Evolutionary conservation across 192 early-diverging fungal species (phyloP), one percentile per base, ranked within the genome.

Genomic region (Backusella liffmaniae): DNA sequence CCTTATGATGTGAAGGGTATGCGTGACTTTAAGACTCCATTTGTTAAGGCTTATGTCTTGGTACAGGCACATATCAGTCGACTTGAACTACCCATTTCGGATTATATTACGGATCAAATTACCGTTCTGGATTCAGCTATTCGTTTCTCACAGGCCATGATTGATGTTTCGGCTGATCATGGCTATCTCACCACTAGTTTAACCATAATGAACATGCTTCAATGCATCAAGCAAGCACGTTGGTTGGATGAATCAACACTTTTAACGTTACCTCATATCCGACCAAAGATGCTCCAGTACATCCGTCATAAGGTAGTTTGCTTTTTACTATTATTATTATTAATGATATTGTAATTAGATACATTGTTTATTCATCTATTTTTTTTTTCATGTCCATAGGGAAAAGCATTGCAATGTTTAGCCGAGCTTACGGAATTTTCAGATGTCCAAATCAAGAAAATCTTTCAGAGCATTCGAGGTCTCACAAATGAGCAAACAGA

Each of bases 101-200:
- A 99, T 86, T 98, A 95, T 82, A 83, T 88, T 30, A 98, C 97
- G 0, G 98, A 99, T 82, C 93, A 91, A 4, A 90, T 92, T 3
- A 92, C 94, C 1, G 96, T 99, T 8, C 82, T 99, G 32, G 97
- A 98, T 79, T 94, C 95, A 73, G 86, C 93, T 36, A 92, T 98
- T 59, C 96, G 97, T 75, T 90, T 99, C 34, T 82, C 94, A 75
- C 92, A 95, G 79, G 97, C 98, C 23, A 97, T 98, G 96, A 90
- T 98, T 59, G 96, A 98, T 80, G 87, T 96, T 26, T 77, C 88
- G 2, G 94, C 92, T 2, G 89, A 90, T 59, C 82, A 88, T 73
- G 97, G 95, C 0, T 87, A 88, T 44, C 66, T 95, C 66, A 73
- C 72, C 4, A 90, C 90, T 0, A 83, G 88, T 42, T 66, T 96